These are phyloP conservation scores for Eucalyptus regnans DNA, from an alignment of 345 rosid species.

Conservation along the genomic window DNA sequence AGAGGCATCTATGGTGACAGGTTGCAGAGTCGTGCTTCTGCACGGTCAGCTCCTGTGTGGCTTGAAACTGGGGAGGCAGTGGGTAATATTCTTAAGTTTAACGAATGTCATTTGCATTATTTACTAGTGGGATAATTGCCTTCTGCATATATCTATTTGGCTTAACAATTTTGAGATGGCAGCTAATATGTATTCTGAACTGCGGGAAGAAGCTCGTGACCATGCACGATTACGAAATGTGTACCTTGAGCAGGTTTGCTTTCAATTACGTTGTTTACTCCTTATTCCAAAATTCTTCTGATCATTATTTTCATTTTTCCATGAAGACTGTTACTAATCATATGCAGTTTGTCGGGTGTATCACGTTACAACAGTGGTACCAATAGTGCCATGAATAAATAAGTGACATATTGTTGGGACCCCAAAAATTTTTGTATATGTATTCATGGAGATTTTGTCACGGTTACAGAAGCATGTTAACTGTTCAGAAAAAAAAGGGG, in stretches of 20 bases:
- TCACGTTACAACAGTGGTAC: background rate
- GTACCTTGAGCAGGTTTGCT: slow-evolving; percentile 80
- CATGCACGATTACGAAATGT: slow-evolving; percentile 84
- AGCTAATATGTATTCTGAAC: slow-evolving; percentile 78
- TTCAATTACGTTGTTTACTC: background rate
- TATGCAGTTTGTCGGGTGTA: background rate
- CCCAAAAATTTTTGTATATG: background rate
- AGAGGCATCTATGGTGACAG: slow-evolving; percentile 50
- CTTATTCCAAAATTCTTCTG: background rate
- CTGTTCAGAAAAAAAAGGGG: background rate
- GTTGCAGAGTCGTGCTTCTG: slow-evolving; percentile 50
- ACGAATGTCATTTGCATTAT: slow-evolving; percentile 5
- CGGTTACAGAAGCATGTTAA: background rate
- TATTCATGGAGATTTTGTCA: background rate
- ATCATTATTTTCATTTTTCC: background rate
- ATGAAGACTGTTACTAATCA: background rate
- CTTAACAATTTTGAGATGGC: slow-evolving; percentile 47
- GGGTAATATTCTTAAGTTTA: slow-evolving; percentile 50
- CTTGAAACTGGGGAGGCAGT: slow-evolving; percentile 99
- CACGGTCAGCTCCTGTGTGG: slow-evolving; percentile 80
- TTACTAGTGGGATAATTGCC: slow-evolving; percentile 3
- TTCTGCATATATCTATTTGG: slow-evolving; percentile 18
- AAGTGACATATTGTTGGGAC: background rate
- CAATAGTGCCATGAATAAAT: background rate
- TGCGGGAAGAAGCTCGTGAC: slow-evolving; percentile 93